Conservation (phyloP, 441 rosid species). For the Mallotus repandus region DNA sequence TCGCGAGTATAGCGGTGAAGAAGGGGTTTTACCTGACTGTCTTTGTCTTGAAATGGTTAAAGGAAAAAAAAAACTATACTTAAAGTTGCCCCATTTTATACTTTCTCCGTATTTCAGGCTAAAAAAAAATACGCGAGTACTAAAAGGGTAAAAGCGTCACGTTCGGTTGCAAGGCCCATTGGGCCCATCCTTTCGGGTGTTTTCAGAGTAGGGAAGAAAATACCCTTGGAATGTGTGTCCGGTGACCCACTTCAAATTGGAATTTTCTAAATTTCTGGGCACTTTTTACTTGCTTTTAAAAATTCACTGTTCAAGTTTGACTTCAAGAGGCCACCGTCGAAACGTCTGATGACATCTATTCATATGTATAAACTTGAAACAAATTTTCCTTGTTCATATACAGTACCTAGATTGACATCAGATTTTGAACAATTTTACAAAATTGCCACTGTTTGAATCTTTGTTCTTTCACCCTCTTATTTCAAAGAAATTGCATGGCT, state of each 20-base stretch:
- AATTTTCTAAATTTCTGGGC: not conserved
- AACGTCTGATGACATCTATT: no score
- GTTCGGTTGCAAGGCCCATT: not conserved
- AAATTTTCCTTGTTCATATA: no score
- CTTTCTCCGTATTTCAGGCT: not conserved
- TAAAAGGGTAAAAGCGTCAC: not conserved
- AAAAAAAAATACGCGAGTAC: not conserved
- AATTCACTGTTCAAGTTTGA: no score
- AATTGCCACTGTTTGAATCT: no score
- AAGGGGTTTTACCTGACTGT: slow-evolving; percentile 26
- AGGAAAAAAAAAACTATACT: not conserved
- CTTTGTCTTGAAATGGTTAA: slow-evolving; percentile 8
- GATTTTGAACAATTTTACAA: no score
- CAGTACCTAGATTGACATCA: no score
- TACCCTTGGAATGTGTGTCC: not conserved
- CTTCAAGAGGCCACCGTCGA: no score
- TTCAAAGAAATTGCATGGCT: no score
- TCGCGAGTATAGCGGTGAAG: not conserved
- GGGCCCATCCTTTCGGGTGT: not conserved
- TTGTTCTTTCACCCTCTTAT: no score
- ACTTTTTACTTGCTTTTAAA: no score
- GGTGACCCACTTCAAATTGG: not conserved
- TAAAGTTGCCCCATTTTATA: not conserved
- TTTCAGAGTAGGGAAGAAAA: no score
- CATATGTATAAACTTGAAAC: no score